These are phyloP conservation scores for Funneliformis mosseae DNA, from an alignment of 192 early-diverging fungal genomes.

Conservation along the genomic window DNA sequence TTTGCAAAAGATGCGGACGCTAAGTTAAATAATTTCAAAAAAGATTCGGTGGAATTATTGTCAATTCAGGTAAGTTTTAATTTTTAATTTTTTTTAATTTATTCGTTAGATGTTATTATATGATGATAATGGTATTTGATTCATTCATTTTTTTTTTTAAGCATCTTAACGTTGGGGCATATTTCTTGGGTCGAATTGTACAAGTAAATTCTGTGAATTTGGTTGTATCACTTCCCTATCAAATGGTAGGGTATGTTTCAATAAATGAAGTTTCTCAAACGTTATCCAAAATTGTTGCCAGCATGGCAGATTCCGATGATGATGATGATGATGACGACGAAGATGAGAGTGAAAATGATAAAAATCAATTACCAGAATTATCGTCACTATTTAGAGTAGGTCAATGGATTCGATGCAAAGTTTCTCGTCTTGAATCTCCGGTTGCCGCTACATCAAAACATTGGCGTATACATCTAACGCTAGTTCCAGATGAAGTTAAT, in stretches of 20 bases:
- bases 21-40: constrained; percentile 36
- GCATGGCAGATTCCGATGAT: constrained; percentile 52
- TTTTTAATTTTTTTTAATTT: background rate
- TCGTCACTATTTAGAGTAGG: constrained; percentile 73
- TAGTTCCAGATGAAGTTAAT: constrained; percentile 83
- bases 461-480: constrained; percentile 71
- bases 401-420: constrained; percentile 77
- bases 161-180: constrained; percentile 72
- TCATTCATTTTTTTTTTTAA: constrained; percentile 46
- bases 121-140: constrained; percentile 16
- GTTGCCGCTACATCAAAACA: constrained; percentile 36
- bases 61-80: constrained; percentile 33
- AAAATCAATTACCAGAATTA: constrained; percentile 67
- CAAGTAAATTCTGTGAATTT: constrained; percentile 81
- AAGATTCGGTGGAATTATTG: constrained; percentile 63
- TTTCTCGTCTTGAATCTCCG: constrained; percentile 57
- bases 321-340: constrained; percentile 57
- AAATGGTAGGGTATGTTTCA: constrained; percentile 78
- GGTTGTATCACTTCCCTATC: constrained; percentile 81
- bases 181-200: constrained; percentile 76
- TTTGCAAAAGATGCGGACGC: constrained; percentile 32
- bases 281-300: constrained; percentile 71
- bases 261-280: constrained; percentile 86
- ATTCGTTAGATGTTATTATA: background rate
- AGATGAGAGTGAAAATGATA: constrained; percentile 42